These are phyloP conservation scores for Apophysomyces ossiformis DNA, from an alignment of 371 early-diverging fungal species.

Conservation along the genomic window DNA sequence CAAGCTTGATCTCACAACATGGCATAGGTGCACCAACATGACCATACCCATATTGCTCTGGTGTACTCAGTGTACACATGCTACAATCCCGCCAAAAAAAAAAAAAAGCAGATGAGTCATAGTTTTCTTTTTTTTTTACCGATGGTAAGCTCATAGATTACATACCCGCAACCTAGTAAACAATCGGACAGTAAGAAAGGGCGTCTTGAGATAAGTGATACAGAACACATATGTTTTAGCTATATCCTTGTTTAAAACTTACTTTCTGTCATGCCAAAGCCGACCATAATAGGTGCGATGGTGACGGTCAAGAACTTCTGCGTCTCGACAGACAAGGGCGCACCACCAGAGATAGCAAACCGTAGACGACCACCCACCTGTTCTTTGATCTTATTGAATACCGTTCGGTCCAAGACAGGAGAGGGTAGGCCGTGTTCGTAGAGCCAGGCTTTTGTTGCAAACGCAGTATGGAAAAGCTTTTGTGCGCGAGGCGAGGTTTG, in stretches of 20 bases:
- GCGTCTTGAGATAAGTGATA: neutral
- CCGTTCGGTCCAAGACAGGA: slow-evolving; percentile 62
- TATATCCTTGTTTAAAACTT: neutral
- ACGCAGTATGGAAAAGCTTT: slow-evolving; percentile 58
- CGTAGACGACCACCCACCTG: slow-evolving; percentile 80
- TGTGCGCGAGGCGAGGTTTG: slow-evolving; percentile 26
- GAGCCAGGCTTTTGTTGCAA: slow-evolving; percentile 60
- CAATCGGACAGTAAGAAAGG: neutral
- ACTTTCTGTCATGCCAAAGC: slow-evolving; percentile 65
- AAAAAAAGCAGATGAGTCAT: neutral
- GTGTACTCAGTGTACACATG: slow-evolving; percentile 60
- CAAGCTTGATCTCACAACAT: slow-evolving; percentile 82
- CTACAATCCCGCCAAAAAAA: slow-evolving; percentile 22
- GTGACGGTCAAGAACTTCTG: slow-evolving; percentile 72
- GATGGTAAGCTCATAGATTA: neutral
- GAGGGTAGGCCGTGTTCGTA: slow-evolving; percentile 57
- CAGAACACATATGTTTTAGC: neutral
- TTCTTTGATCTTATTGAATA: slow-evolving; percentile 75
- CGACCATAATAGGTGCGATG: slow-evolving; percentile 72
- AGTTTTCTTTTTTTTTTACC: too few relatives aligned
- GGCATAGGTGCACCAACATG: slow-evolving; percentile 82
- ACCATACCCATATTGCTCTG: slow-evolving; percentile 56
- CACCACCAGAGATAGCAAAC: slow-evolving; percentile 80
- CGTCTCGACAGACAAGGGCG: slow-evolving; percentile 73
- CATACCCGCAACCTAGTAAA: slow-evolving; percentile 5